Evolutionary conservation across 2,329 filamentous ascomycete genomes (phyloP).

Genomic region (Phialophora chinensis): DNA sequence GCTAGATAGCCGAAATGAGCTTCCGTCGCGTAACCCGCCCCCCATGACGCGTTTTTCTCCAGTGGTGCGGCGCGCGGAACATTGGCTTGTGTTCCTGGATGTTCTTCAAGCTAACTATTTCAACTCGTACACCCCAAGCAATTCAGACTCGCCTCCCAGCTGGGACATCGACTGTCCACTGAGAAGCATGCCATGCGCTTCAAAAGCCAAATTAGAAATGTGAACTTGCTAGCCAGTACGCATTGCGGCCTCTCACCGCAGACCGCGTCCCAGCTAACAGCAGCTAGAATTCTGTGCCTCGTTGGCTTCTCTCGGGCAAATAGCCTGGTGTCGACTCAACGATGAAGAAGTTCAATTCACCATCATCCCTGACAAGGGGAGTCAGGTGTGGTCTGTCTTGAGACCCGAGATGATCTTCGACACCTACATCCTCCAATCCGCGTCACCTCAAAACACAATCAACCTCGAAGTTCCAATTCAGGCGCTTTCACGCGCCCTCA

Average conservation of each 20-base stretch:
- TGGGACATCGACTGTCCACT: not conserved
- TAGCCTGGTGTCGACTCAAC: constrained; percentile 89
- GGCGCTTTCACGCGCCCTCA: constrained; percentile 86
- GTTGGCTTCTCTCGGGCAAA: constrained; percentile 72
- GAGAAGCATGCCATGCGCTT: constrained; percentile 54
- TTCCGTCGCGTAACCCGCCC: not conserved
- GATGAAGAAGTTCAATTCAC: constrained; percentile 90
- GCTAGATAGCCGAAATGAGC: constrained; percentile 20
- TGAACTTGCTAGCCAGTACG: constrained; percentile 59
- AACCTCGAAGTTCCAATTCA: constrained; percentile 94
- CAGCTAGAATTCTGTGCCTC: constrained; percentile 65
- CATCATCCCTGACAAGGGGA: constrained; percentile 90
- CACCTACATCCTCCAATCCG: constrained; percentile 85
- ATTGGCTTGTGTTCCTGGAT: constrained; percentile 3
- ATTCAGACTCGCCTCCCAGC: not conserved
- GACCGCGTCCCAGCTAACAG: not conserved
- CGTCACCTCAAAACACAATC: constrained; percentile 82
- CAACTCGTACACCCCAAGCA: constrained; percentile 5
- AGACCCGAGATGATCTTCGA: constrained; percentile 81
- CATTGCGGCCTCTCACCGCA: constrained; percentile 38
- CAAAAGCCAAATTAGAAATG: constrained; percentile 59
- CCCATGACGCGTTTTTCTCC: not conserved
- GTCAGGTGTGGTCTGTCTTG: constrained; percentile 92
- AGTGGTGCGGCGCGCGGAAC: constrained; percentile 2
- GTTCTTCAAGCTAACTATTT: constrained; percentile 21